These are phyloP conservation scores for Metschnikowia shivogae DNA, from an alignment of 805 yeast genomes.

Conservation along the genomic window DNA sequence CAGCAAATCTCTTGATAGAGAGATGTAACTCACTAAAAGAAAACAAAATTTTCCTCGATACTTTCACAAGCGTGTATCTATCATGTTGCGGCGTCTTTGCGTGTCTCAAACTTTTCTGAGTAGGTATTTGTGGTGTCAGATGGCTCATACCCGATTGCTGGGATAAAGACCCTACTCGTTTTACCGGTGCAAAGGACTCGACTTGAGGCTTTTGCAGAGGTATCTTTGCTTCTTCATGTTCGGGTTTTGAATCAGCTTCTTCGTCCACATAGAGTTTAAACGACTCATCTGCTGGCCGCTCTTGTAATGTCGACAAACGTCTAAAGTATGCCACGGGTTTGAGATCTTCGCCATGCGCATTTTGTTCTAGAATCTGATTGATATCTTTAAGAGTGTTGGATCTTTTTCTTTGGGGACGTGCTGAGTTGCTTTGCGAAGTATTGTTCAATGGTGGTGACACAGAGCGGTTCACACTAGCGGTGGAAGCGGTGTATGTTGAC, in stretches of 20 bases:
- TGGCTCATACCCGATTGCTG: background rate
- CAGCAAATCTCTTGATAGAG: slow-evolving; percentile 51
- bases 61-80: slow-evolving; percentile 31
- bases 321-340: slow-evolving; percentile 62
- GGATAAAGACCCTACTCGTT: background rate
- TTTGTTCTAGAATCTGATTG: slow-evolving; percentile 33
- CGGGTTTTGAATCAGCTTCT: background rate
- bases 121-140: background rate
- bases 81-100: slow-evolving; percentile 6
- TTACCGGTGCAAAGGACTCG: background rate
- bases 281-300: slow-evolving; percentile 34
- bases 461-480: slow-evolving; percentile 7
- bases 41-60: slow-evolving; percentile 58
- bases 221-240: background rate
- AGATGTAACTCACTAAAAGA: slow-evolving; percentile 63
- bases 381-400: slow-evolving; percentile 36
- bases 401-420: slow-evolving; percentile 24
- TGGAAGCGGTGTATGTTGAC: slow-evolving; percentile 5
- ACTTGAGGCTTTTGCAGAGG: background rate
- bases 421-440: slow-evolving; percentile 9
- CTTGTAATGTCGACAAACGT: slow-evolving; percentile 61
- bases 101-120: background rate
- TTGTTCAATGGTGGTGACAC: slow-evolving; percentile 8
- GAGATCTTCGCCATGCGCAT: slow-evolving; percentile 40
- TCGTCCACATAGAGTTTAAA: background rate